Base-by-base conservation (phyloP, 176 grass and related monocot species). In the Avena insularis region DNA sequence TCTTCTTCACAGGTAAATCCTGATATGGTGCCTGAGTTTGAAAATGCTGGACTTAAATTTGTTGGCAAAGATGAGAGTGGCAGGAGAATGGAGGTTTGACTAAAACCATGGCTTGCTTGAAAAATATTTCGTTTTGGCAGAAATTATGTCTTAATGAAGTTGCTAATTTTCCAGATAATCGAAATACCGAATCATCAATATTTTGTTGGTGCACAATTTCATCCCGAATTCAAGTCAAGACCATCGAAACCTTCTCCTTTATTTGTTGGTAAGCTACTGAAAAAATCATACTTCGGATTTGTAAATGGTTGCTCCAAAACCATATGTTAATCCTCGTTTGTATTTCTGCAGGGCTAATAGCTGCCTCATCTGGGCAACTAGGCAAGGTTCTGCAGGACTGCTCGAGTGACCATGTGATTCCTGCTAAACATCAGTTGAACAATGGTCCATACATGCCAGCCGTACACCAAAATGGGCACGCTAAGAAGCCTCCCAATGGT, bases 181-280 rank as follows among this genome's bases (percentile, higher is more conserved):
- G 94, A 99, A 88, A 48, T 99, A 69, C 94, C 94, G 70, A 87
- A 74, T 57, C 97, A 97, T 68, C 89, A 51, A 53, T 99, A 91
- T 87, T 99, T 94, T 64, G 86, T 99, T 71, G 97, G 97, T 0
- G 89, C 95, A 68, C 97, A 99, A 78, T 99, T 99, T 78, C 97
- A 99, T 93, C 97, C 94, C 0, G 97, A 99, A 84, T 99, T 99
- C 83, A 94, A 96, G 89, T 99, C 97, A 71, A 90, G 94, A 78
- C 94, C 97, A 71, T 90, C 93, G 67, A 97, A 92, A 31, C 97
- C 97, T 78, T 97, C 97, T 71, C 90, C 94, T 19, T 80, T 97
- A 49, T 99, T 99, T 93, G 85, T 94, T 71, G 97, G 97, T 99
- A 93, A 92, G 80, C 59, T 79, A n/a, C 15, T 45, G 36, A 56